Base-by-base conservation (phyloP, 192 early-diverging fungal genomes). In the Cetraspora pellucida region DNA sequence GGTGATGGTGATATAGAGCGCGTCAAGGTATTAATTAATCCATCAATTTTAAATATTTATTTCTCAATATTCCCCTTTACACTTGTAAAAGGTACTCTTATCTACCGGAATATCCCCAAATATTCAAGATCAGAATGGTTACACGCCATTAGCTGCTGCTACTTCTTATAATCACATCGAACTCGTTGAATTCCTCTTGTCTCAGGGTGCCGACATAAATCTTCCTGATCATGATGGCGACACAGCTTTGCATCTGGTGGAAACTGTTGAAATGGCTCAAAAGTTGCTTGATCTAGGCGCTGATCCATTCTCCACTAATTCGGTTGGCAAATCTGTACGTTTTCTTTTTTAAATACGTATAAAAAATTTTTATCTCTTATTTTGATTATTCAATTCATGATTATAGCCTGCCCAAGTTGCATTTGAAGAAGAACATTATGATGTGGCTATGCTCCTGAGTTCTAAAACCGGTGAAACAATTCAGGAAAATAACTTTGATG, bases 121-220 rank as follows among this genome's bases (percentile, higher is more conserved):
- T 79, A 85, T 82, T 37, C 87, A 93, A 77, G 95, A 96, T 73
- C 82, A 91, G 30, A 90, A 87, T 73, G 95, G 95, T 16, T 95
- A 95, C 80, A 92, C 91, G 4, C 89, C 93, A 1, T 79, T 96
- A 47, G 87, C 89, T 55, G 94, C 94, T 7, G 94, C 95, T 11
- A 83, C 87, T 3, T 93, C 94, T 25, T 95, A 93, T 80, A 88
- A 82, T 59, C 91, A 92, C 74, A 54, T 83, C 10, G 84, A 90
- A 10, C 74, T 95, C 21, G 79, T 95, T n/a, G 67, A 87, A 59
- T 91, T 90, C 50, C 79, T 96, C 30, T 76, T 94, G 9, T 79
- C 78, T 8, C 82, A 87, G 2, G 86, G 89, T 19, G 91, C 87
- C 61, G 79, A 95, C 60, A 83, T 92, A 37, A 90, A 93, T 78